Evolutionary conservation across 352 stramenopile species (phyloP).

Genomic region (Chrysophaeum taylorii): DNA sequence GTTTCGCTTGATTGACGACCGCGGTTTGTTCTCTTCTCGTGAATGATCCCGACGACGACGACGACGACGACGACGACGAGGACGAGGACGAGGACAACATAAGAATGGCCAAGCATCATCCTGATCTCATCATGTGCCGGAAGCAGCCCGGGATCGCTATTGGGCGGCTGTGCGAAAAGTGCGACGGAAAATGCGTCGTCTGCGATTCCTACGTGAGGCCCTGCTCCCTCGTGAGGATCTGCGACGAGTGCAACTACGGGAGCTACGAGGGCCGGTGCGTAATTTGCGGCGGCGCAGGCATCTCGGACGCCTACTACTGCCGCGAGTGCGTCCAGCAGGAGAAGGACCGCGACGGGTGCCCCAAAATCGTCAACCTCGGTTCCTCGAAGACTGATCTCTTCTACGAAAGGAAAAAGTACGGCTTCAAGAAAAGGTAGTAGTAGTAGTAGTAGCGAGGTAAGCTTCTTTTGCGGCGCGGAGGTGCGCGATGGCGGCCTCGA

Average conservation of each 20-base stretch:
- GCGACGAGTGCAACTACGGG: constrained; percentile 99
- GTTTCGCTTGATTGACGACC: no score
- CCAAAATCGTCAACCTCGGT: constrained; percentile 95
- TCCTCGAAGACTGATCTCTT: constrained; percentile 83
- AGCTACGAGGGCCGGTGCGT: constrained; percentile 88
- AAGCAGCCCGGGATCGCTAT: constrained; percentile 94
- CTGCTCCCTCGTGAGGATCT: constrained; percentile 91
- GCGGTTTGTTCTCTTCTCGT: no score
- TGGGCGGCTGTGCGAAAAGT: constrained; percentile 94
- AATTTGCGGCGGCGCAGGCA: constrained; percentile 89
- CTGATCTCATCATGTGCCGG: constrained; percentile 98
- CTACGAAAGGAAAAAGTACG: constrained; percentile 95
- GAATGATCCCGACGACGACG: no score
- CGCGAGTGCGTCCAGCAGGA: constrained; percentile 91
- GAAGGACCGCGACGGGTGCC: constrained; percentile 89
- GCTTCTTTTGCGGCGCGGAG: no score
- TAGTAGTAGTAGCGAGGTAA: no score
- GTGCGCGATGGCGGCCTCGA: no score
- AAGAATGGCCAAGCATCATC: constrained; percentile 97
- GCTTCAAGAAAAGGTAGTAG: constrained; percentile 36
- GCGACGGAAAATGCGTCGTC: constrained; percentile 96
- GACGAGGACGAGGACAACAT: neutral
- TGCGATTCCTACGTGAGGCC: constrained; percentile 98
- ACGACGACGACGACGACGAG: neutral
- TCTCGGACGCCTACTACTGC: constrained; percentile 99